phyloP scores from a whole-genome alignment of 2,329 filamentous ascomycete genomes.

The Botrytis fabae region DNA sequence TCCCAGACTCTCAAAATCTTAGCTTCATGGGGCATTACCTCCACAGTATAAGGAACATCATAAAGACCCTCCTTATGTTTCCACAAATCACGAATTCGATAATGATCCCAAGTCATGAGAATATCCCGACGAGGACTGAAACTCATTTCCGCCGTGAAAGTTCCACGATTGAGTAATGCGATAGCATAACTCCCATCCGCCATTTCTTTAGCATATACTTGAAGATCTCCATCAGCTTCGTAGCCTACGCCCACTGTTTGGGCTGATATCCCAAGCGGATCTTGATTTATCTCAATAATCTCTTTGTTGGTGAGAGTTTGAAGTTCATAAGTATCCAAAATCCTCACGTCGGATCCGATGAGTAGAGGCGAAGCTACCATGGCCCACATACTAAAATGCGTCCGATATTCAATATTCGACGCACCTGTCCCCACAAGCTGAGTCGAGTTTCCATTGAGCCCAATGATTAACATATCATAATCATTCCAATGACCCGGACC shows the following conservation, averaged over 20 bases:
- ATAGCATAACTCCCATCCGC: slow-evolving; percentile 31
- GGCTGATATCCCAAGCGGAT: slow-evolving; percentile 36
- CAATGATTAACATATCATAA: slow-evolving; percentile 36
- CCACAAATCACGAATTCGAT: slow-evolving; percentile 31
- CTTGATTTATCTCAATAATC: slow-evolving; percentile 43
- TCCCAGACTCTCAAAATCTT: slow-evolving; percentile 29
- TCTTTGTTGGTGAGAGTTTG: slow-evolving; percentile 37
- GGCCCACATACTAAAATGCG: slow-evolving; percentile 35
- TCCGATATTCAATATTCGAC: slow-evolving; percentile 38
- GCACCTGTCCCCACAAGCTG: slow-evolving; percentile 46
- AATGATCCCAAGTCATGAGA: slow-evolving; percentile 28
- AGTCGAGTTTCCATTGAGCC: slow-evolving; percentile 29
- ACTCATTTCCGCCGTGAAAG: slow-evolving; percentile 29
- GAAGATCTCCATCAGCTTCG: slow-evolving; percentile 21
- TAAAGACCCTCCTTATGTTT: slow-evolving; percentile 32
- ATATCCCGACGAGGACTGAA: slow-evolving; percentile 30
- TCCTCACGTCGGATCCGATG: slow-evolving; percentile 33
- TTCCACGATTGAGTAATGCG: slow-evolving; percentile 30
- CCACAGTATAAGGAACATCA: slow-evolving; percentile 31
- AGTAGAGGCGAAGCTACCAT: slow-evolving; percentile 33
- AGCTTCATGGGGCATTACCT: slow-evolving; percentile 32
- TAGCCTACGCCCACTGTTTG: slow-evolving; percentile 24
- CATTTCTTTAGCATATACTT: slow-evolving; percentile 32
- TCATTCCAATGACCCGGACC: slow-evolving; percentile 54
- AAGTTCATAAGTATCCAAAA: slow-evolving; percentile 25